Percentiles rank a stretch among this genome's conserved stretches.
phyloP scores from a whole-genome alignment of 805 yeast genomes.

The Torulaspora gathmanii region DNA sequence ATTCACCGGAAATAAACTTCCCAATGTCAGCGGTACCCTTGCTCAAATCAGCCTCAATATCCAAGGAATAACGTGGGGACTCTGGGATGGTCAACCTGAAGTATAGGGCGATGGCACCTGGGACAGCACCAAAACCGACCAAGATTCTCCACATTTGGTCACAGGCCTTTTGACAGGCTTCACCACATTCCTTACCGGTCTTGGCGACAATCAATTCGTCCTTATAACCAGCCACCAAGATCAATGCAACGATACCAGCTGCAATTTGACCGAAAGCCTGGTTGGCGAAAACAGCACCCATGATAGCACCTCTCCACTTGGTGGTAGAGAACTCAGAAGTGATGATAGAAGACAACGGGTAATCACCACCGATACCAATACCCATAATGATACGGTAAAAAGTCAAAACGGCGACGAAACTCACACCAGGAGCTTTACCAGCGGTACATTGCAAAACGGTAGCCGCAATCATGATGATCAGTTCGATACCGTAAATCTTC shows the following conservation, averaged over 20 bases:
- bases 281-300: conserved; percentile 94
- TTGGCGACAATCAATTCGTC: conserved; percentile 50
- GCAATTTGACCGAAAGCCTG: conserved; percentile 95
- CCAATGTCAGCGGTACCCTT: conserved; percentile 54
- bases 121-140: conserved; percentile 85
- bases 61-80: conserved; percentile 87
- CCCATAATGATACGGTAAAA: conserved; percentile 86
- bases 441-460: conserved; percentile 71
- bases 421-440: conserved; percentile 67
- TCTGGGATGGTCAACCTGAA: conserved; percentile 92
- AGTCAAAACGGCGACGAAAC: conserved; percentile 66
- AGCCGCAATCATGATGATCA: conserved; percentile 77
- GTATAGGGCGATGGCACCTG: conserved; percentile 79
- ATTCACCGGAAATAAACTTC: conserved; percentile 46
- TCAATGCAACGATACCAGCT: conserved; percentile 78
- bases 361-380: conserved; percentile 97
- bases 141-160: conserved; percentile 95
- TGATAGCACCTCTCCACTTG: conserved; percentile 96
- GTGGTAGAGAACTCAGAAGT: conserved; percentile 91
- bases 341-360: conserved; percentile 88
- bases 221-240: conserved; percentile 75
- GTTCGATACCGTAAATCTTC: conserved; percentile 79
- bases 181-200: conserved; percentile 56
- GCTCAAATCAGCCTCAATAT: conserved; percentile 56
- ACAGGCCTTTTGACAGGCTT: conserved; percentile 65